These are phyloP conservation scores for Aspergillus fumigatiaffinis DNA, from an alignment of 2,329 filamentous ascomycete species.

Conservation along the genomic window DNA sequence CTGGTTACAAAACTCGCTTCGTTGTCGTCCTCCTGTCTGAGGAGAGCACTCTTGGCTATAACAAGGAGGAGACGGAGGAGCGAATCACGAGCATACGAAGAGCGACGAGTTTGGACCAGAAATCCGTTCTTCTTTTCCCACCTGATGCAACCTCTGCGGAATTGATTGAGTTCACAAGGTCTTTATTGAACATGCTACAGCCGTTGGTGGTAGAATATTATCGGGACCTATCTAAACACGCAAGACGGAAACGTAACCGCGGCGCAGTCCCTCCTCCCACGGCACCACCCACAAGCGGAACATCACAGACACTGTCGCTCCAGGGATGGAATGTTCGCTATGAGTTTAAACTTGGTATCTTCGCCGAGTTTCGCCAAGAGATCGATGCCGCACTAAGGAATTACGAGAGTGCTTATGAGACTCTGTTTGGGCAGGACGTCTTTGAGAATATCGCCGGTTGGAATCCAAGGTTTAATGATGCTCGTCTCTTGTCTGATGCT, in stretches of 20 bases:
- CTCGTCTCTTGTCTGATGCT: constrained; percentile 78
- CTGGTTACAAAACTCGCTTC: constrained; percentile 69
- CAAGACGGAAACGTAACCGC: constrained; percentile 79
- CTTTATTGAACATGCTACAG: constrained; percentile 69
- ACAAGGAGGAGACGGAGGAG: constrained; percentile 64
- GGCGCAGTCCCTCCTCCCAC: constrained; percentile 76
- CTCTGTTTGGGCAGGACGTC: constrained; percentile 74
- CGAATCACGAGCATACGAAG: constrained; percentile 74
- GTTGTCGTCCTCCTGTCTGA: constrained; percentile 75
- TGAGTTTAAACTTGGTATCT: constrained; percentile 86
- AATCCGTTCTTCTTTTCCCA: constrained; percentile 80
- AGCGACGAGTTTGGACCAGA: constrained; percentile 75
- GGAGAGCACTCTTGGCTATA: constrained; percentile 60
- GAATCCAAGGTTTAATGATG: constrained; percentile 88
- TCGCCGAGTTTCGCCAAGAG: constrained; percentile 90
- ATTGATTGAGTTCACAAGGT: constrained; percentile 68
- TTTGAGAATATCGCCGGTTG: constrained; percentile 86
- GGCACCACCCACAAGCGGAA: constrained; percentile 74
- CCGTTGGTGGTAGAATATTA: constrained; percentile 83
- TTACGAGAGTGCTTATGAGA: constrained; percentile 83
- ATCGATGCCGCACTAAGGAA: constrained; percentile 82
- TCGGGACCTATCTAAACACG: constrained; percentile 86
- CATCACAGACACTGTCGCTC: constrained; percentile 77
- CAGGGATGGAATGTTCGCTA: constrained; percentile 92
- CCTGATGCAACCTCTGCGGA: constrained; percentile 68